A percentile compares a stretch with the other conserved stretches of the same genome.
Evolutionary conservation across 2,329 filamentous ascomycete genomes (phyloP).

Genomic region (Botrytis fabae): DNA sequence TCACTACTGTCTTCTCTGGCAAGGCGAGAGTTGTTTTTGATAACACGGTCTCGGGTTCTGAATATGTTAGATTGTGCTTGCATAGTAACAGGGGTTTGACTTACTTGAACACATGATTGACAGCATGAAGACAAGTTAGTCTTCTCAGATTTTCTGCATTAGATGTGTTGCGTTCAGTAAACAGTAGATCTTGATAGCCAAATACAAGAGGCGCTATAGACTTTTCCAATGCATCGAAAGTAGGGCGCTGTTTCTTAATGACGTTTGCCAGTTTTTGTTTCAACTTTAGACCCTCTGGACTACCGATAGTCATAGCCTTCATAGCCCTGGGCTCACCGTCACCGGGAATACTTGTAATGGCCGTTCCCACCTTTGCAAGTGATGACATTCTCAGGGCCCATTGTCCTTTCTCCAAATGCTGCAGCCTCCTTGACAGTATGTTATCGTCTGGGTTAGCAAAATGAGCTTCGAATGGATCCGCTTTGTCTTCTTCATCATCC

Average conservation of each 20-base stretch:
- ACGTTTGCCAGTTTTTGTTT: slow-evolving; percentile 68
- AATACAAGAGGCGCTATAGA: slow-evolving; percentile 72
- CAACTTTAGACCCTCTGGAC: slow-evolving; percentile 55
- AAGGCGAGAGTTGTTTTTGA: slow-evolving; percentile 87
- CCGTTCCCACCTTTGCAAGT: slow-evolving; percentile 49
- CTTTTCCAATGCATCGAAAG: slow-evolving; percentile 63
- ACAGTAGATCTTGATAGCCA: slow-evolving; percentile 78
- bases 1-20: slow-evolving; percentile 62
- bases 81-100: slow-evolving; percentile 32
- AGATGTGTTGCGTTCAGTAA: slow-evolving; percentile 66
- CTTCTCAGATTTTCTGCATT: slow-evolving; percentile 71
- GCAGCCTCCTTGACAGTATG: slow-evolving; percentile 55
- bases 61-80: slow-evolving; percentile 25
- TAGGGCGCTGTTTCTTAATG: slow-evolving; percentile 53
- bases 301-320: slow-evolving; percentile 32
- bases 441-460: slow-evolving; percentile 69
- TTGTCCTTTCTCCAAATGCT: slow-evolving; percentile 50
- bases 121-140: slow-evolving; percentile 74
- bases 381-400: slow-evolving; percentile 52
- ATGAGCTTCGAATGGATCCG: slow-evolving; percentile 79
- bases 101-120: slow-evolving; percentile 90
- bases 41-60: slow-evolving; percentile 80
- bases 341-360: slow-evolving; percentile 50
- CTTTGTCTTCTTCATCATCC: slow-evolving; percentile 53
- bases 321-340: slow-evolving; percentile 41